Conservation (phyloP, 257 asterid genomes). For the Anisodus acutangulus region DNA sequence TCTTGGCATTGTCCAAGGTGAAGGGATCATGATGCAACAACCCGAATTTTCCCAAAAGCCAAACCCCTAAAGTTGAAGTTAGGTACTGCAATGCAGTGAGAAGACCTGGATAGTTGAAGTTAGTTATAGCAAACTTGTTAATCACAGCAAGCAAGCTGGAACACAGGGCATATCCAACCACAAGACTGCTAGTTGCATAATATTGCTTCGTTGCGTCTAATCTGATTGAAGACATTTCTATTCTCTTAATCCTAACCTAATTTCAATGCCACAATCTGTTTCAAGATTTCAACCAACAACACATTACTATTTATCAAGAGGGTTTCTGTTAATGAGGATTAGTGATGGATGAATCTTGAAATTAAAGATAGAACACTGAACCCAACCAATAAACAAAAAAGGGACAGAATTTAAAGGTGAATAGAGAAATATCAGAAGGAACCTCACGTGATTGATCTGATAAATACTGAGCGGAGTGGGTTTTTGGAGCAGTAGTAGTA, state of each 20-base stretch:
- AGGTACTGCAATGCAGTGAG: slow-evolving; percentile 92
- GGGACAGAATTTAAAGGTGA: neutral
- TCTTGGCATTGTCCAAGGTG: slow-evolving; percentile 71
- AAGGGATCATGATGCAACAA: slow-evolving; percentile 84
- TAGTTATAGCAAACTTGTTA: slow-evolving; percentile 89
- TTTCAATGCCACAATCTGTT: neutral
- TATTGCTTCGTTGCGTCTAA: slow-evolving; percentile 61
- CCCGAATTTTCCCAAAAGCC: slow-evolving; percentile 80
- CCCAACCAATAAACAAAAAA: neutral
- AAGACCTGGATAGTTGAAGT: slow-evolving; percentile 86
- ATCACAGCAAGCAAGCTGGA: slow-evolving; percentile 93
- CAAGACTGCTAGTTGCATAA: slow-evolving; percentile 79
- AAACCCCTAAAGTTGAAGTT: slow-evolving; percentile 85
- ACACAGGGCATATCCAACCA: slow-evolving; percentile 90
- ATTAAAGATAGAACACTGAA: neutral
- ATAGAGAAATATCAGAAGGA: neutral
- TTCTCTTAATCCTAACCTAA: neutral
- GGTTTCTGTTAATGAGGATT: neutral
- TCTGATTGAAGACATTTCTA: slow-evolving; percentile 54
- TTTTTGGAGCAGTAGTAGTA: too few relatives aligned
- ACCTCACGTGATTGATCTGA: neutral
- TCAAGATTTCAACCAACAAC: neutral
- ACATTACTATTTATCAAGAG: neutral
- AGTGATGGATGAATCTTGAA: neutral
- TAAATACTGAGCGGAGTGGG: too few relatives aligned